These are phyloP conservation scores for Ustilago trichophora DNA, from an alignment of 1,284 basidiomycete genomes.

Conservation along the genomic window DNA sequence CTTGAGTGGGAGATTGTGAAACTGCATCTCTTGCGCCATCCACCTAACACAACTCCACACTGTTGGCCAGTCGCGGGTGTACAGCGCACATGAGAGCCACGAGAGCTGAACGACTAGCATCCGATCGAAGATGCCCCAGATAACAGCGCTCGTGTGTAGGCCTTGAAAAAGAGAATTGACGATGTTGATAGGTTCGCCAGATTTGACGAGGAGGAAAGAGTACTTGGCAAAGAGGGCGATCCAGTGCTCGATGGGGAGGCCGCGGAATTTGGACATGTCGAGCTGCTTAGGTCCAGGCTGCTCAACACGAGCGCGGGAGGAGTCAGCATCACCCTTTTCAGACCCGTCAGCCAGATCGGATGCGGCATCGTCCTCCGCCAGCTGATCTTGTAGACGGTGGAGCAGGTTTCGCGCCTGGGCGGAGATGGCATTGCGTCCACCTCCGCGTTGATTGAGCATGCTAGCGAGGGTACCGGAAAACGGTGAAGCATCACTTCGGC, in stretches of 20 bases:
- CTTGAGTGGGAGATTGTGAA: conserved; percentile 58
- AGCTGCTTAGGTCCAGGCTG: conserved; percentile 36
- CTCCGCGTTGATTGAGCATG: conserved; percentile 17
- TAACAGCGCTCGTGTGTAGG: conserved; percentile 71
- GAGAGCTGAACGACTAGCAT: conserved; percentile 51
- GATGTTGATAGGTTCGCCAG: conserved; percentile 71
- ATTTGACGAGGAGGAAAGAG: conserved; percentile 78
- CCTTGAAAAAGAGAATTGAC: conserved; percentile 77
- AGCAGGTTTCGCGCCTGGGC: conserved; percentile 78
- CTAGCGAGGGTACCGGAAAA: conserved; percentile 7
- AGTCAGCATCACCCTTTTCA: conserved; percentile 69
- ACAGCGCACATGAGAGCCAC: conserved; percentile 60
- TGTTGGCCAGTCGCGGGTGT: conserved; percentile 45
- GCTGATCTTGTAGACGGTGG: conserved; percentile 76
- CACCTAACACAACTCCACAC: conserved; percentile 47
- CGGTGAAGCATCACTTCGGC: background rate
- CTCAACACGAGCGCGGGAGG: conserved; percentile 38
- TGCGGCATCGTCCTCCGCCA: conserved; percentile 70
- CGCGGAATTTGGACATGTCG: conserved; percentile 73
- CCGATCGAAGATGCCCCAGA: conserved; percentile 52
- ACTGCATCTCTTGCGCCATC: conserved; percentile 55
- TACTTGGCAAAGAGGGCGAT: conserved; percentile 81
- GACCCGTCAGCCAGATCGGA: conserved; percentile 63
- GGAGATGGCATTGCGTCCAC: conserved; percentile 68
- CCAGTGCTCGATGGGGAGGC: conserved; percentile 87